Conservation (phyloP, 345 rosid species). For the Eucalyptus victrix region DNA sequence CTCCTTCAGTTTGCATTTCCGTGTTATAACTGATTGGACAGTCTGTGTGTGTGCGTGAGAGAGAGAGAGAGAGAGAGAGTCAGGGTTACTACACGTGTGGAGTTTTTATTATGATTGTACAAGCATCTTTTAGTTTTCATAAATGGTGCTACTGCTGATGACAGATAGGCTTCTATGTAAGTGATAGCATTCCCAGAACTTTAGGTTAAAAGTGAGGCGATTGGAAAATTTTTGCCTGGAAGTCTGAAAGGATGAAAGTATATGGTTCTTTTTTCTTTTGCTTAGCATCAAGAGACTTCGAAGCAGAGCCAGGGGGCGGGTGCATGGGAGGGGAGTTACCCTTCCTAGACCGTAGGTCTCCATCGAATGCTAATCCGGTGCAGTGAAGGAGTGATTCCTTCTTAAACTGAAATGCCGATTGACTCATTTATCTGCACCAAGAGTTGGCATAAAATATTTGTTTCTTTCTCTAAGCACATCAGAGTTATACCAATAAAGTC, state of each 20-base stretch:
- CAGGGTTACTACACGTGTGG: background rate
- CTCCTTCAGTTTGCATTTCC: background rate
- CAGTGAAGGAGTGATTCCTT: background rate
- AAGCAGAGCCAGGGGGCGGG: background rate
- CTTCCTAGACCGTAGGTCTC: background rate
- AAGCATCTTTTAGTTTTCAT: background rate
- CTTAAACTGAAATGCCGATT: background rate
- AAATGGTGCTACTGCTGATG: background rate
- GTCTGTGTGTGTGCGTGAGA: background rate
- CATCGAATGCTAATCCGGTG: constrained; percentile 7
- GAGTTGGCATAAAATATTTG: constrained; percentile 4
- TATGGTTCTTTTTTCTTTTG: background rate
- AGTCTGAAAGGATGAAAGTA: background rate
- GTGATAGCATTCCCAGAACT: background rate
- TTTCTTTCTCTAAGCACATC: background rate
- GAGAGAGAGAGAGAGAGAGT: background rate
- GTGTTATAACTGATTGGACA: background rate
- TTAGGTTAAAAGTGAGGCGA: background rate
- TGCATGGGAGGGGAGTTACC: background rate
- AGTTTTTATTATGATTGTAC: background rate
- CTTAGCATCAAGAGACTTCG: background rate
- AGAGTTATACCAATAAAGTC: background rate
- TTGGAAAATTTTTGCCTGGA: background rate
- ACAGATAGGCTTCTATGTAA: background rate
- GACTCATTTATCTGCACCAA: constrained; percentile 10